Evolutionary conservation across 345 rosid species (phyloP), one percentile per base, ranked within the genome.

Genomic region (Eutrema heterophyllum): DNA sequence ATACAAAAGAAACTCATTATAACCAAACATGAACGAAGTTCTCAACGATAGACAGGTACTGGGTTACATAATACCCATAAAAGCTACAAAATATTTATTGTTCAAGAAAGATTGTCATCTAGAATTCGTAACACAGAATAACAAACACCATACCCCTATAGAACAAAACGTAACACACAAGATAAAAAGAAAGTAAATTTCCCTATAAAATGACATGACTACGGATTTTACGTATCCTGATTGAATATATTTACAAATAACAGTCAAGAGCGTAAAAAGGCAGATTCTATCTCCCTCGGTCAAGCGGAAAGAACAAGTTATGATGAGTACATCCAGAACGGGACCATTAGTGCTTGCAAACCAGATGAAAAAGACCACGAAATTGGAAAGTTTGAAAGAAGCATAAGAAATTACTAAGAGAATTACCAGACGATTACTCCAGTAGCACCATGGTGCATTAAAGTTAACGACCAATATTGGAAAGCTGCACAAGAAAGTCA

Each of bases 401-500:
- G 55, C 55, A 50, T 21, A 24, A 50, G 51, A 59, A 64, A 54
- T 9, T 18, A 64, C 13, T 18, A 46, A 70, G 67, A 70, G 32
- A 65, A 78, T 82, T 88, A 92, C 98, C 97, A 96, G 85, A 79
- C 96, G 98, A 68, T 80, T 89, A 78, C 99, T 86, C 96, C 96
- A 96, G 81, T 80, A 82, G 88, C 99, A 96, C 99, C 99, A 96
- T 67, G 98, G 98, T 68, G 98, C 98, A 81, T 67, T 83, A 84
- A 96, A 96, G 83, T 96, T 96, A 69, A 96, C 96, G 40, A 82
- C 90, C 82, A 96, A 76, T 84, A 96, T 82, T 27, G 94, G 96
- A 83, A 80, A 85, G 84, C 99, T 96, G 91, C 62, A 87, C 51
- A 72, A 32, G 71, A 61, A 67, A 43, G 55, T 26, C 65, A 40